Conservation (phyloP, 2,329 filamentous ascomycete genomes). For the Fusarium nygamai region DNA sequence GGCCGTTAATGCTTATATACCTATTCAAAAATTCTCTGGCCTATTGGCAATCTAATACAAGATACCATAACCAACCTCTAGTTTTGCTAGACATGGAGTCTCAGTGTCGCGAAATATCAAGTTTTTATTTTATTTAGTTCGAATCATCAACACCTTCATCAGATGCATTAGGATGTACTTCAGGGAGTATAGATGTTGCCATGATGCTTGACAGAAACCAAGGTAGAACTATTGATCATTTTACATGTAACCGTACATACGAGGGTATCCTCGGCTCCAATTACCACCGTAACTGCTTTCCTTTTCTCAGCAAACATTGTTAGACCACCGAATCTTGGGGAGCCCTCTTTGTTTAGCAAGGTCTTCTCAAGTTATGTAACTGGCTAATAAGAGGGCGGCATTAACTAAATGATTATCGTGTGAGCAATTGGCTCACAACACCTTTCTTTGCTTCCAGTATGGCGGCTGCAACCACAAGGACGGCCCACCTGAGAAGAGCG, state of each 20-base stretch:
- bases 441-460: slow-evolving; percentile 49
- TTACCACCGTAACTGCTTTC: not conserved
- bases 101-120: not conserved
- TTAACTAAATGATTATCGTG: slow-evolving; percentile 29
- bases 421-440: slow-evolving; percentile 46
- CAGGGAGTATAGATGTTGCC: not conserved
- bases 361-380: not conserved
- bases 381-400: not conserved
- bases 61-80: slow-evolving; percentile 31
- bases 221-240: not conserved
- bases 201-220: slow-evolving; percentile 5
- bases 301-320: not conserved
- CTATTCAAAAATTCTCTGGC: not conserved
- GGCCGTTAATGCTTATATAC: slow-evolving; percentile 28
- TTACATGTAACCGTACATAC: not conserved
- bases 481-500: slow-evolving; percentile 62
- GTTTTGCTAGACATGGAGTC: not conserved
- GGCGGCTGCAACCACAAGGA: slow-evolving; percentile 53
- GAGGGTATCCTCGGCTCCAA: not conserved
- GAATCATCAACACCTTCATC: not conserved
- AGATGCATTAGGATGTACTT: not conserved
- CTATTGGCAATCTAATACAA: slow-evolving; percentile 8
- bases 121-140: not conserved
- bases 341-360: not conserved
- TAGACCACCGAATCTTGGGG: not conserved